phyloP scores from a whole-genome alignment of 1,284 basidiomycete species.

The Trichosporon ovoides region DNA sequence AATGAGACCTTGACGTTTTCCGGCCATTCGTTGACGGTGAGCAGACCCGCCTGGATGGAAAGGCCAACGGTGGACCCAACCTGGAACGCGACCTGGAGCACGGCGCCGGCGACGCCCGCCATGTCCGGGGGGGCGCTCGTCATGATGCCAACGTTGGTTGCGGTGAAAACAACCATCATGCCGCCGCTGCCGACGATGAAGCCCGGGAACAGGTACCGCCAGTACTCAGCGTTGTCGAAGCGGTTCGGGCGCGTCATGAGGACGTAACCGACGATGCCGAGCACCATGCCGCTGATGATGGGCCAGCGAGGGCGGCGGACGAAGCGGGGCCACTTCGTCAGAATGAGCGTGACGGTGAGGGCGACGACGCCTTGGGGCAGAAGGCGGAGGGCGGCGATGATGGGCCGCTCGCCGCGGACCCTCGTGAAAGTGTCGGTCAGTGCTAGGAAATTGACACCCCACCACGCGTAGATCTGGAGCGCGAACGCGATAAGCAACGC shows the following conservation, averaged over 20 bases:
- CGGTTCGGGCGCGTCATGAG: constrained; percentile 28
- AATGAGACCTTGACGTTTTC: constrained; percentile 33
- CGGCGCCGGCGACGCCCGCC: constrained; percentile 44
- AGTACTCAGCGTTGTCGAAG: constrained; percentile 32
- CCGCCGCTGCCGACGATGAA: constrained; percentile 33
- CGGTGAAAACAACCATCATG: constrained; percentile 25
- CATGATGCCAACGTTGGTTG: constrained; percentile 36
- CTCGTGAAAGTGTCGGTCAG: constrained; percentile 24
- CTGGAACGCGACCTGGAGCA: constrained; percentile 42
- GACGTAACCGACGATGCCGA: constrained; percentile 27
- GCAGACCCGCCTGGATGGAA: constrained; percentile 42
- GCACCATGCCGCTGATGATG: constrained; percentile 25
- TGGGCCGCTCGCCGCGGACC: constrained; percentile 22
- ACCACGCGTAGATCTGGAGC: constrained; percentile 40
- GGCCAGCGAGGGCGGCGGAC: constrained; percentile 27
- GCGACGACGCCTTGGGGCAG: constrained; percentile 31
- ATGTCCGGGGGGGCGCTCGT: constrained; percentile 31
- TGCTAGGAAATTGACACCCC: constrained; percentile 27
- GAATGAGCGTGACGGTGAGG: constrained; percentile 9
- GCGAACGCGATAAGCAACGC: constrained; percentile 35
- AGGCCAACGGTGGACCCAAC: constrained; percentile 38
- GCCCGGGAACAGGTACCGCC: constrained; percentile 38
- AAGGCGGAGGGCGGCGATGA: constrained; percentile 32
- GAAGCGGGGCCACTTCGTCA: constrained; percentile 20
- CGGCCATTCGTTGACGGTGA: constrained; percentile 36